Conservation (phyloP, 2,329 filamentous ascomycete genomes). For the Capronia americana region DNA sequence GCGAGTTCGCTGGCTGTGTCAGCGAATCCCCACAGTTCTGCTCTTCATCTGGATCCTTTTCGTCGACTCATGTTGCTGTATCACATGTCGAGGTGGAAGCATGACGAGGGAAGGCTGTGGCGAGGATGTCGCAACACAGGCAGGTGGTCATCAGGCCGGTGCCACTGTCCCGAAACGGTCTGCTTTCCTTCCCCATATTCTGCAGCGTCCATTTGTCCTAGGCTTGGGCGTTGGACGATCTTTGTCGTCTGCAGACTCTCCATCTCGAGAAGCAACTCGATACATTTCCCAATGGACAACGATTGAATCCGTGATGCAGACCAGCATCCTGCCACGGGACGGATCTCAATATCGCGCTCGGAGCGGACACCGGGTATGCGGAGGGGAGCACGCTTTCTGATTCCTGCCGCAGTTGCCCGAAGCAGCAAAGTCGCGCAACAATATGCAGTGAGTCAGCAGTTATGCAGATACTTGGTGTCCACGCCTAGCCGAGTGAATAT, state of each 20-base stretch:
- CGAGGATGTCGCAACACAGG: not conserved
- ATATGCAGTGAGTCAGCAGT: conserved; percentile 5
- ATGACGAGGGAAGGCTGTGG: conserved; percentile 6
- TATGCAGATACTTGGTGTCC: not conserved
- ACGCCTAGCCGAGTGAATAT: conserved; percentile 2
- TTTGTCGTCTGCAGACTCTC: not conserved
- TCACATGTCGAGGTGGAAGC: not conserved
- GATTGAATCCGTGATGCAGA: not conserved
- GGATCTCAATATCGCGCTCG: not conserved
- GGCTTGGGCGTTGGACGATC: not conserved
- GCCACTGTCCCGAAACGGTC: not conserved
- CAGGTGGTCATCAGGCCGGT: conserved; percentile 3
- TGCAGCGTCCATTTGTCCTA: not conserved
- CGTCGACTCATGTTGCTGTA: not conserved
- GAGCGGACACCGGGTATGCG: not conserved
- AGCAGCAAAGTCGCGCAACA: not conserved
- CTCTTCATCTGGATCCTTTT: not conserved
- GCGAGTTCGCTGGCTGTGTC: not conserved
- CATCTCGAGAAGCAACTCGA: not conserved
- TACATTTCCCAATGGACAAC: not conserved
- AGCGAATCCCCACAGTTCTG: not conserved
- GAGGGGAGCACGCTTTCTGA: not conserved
- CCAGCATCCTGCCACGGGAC: not conserved
- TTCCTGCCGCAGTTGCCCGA: conserved; percentile 1
- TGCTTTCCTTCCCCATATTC: not conserved